Evolutionary conservation across 257 asterid species (phyloP).

Genomic region (Solanum chmielewskii): DNA sequence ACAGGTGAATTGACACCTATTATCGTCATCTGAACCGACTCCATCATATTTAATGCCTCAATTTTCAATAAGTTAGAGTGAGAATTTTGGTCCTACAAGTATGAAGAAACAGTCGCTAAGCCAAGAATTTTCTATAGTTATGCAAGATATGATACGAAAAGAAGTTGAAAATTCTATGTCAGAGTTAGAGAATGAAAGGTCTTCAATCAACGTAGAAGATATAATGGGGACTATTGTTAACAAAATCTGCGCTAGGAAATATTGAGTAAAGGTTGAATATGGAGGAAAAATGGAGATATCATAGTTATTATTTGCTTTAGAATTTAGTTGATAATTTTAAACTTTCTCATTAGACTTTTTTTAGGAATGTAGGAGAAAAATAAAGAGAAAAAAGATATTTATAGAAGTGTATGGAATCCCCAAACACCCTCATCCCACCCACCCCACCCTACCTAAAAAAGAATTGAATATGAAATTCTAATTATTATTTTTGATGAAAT

Average conservation of each 20-base stretch:
- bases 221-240: not conserved
- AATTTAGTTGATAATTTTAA: not conserved
- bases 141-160: not conserved
- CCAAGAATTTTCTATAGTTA: not conserved
- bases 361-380: not conserved
- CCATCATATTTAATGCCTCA: not conserved
- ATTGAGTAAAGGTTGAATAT: not conserved
- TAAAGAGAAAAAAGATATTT: not conserved
- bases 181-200: not conserved
- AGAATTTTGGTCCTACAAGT: not conserved
- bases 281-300: not conserved
- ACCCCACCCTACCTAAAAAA: too few relatives aligned
- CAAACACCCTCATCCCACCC: too few relatives aligned
- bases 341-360: not conserved
- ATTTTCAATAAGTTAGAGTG: not conserved
- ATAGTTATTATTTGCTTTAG: not conserved
- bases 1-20: not conserved
- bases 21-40: not conserved
- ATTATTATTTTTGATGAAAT: too few relatives aligned
- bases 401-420: too few relatives aligned
- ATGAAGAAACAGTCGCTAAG: not conserved
- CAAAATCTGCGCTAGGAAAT: not conserved
- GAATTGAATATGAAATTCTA: not conserved
- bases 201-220: not conserved
- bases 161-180: not conserved